Base-by-base conservation (phyloP, 495 filamentous ascomycete genomes). In the Usnea hakonensis region DNA sequence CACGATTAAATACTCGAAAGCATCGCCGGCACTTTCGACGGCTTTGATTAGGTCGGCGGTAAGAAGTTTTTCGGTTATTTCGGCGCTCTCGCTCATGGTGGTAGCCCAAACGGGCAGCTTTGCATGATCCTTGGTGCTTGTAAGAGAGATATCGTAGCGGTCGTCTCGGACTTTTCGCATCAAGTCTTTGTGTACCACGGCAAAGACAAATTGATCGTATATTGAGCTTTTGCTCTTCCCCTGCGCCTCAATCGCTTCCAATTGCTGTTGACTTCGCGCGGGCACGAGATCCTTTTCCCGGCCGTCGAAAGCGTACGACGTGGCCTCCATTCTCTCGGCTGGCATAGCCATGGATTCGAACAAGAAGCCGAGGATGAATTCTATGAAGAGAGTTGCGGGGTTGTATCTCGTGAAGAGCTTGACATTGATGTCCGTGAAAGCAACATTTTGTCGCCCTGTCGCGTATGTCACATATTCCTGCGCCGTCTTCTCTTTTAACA, bases 31-130 rank as follows among this genome's bases (percentile, higher is more conserved):
- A 59, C 86, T 75, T 69, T 87, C 83, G 67, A 96, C 80, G 17
- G 91, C 91, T 60, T 88, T 81, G 70, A 91, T 83, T 54, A 98
- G 78, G 65, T 96, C 91, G 35, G 88, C 82, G 32, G 90, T 94
- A 40, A 97, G 79, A 44, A 97, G 73, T 16, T 83, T 78, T 19
- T 97, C 90, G n/a, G 91, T 96, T 66, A 98, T 85, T 74, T 97
- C 95, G 32, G 91, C 91, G 71, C 86, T 95, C 80, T 98, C 94
- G 64, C 83, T 91, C 94, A 98, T 96, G 69, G 96, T 87, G 2
- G 90, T 95, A 19, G 87, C 80, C 95, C 95, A 97, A 61, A 77
- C 74, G n/a, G 94, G 95, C 10, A 97, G 83, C 77, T 92, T 95
- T 32, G 85, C 68, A 74, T 92, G 86, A 66, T 98, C 95, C 78